These are phyloP conservation scores for Fusarium sublunatum DNA, from an alignment of 2,329 filamentous ascomycete genomes.

Conservation along the genomic window DNA sequence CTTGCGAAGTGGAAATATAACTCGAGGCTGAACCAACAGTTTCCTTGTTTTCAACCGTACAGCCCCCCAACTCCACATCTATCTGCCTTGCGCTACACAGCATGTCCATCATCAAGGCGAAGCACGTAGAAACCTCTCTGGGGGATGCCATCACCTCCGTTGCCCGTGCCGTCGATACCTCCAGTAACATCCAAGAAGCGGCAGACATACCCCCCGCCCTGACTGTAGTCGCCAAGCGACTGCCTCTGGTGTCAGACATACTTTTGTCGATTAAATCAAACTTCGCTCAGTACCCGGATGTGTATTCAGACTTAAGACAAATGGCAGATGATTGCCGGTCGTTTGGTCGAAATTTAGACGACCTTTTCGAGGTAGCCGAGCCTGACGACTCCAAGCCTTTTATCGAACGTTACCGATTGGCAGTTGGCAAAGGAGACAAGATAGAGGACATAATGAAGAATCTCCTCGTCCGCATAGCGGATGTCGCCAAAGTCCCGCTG, in stretches of 20 bases:
- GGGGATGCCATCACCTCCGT: neutral
- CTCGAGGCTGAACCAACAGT: neutral
- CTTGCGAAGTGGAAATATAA: neutral
- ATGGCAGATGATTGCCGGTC: conserved; percentile 3
- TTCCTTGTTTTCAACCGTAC: neutral
- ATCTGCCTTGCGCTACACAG: neutral
- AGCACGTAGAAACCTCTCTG: neutral
- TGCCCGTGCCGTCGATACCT: neutral
- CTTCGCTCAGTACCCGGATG: neutral
- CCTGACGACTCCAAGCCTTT: neutral
- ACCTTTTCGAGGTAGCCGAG: neutral
- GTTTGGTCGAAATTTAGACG: neutral
- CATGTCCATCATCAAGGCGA: neutral
- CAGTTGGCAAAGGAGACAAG: neutral
- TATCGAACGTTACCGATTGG: neutral
- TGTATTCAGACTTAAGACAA: neutral
- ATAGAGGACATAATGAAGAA: conserved; percentile 3
- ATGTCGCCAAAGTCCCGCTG: conserved; percentile 1
- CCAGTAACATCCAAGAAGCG: neutral
- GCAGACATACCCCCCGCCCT: neutral
- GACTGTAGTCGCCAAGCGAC: neutral
- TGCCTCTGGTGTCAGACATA: neutral
- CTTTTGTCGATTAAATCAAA: neutral
- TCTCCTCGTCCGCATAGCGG: neutral
- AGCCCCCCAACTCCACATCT: neutral